Evolutionary conservation across 176 grass and related monocot species (phyloP).

Genomic region (Saccharum spontaneum): DNA sequence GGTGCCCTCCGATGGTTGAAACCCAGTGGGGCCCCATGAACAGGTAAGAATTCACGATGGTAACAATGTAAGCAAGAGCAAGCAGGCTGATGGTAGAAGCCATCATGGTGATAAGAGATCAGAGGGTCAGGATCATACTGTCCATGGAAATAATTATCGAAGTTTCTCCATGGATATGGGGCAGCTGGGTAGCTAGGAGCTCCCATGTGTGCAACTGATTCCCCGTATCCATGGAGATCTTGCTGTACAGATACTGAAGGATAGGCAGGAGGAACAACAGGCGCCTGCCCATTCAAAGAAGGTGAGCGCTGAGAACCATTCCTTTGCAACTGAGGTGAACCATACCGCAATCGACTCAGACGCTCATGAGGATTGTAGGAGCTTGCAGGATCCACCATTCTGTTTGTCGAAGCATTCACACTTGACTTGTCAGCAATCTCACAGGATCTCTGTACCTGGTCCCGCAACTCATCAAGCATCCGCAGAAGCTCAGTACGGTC

Average conservation of each 20-base stretch:
- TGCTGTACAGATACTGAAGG: slow-evolving; percentile 44
- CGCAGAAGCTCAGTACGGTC: slow-evolving; percentile 61
- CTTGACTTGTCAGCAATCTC: slow-evolving; percentile 66
- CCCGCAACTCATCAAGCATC: slow-evolving; percentile 88
- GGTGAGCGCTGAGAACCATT: slow-evolving; percentile 43
- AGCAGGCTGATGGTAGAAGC: slow-evolving; percentile 88
- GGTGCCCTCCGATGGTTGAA: slow-evolving; percentile 57
- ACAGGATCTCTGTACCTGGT: slow-evolving; percentile 76
- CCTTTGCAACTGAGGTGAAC: slow-evolving; percentile 54
- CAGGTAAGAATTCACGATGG: slow-evolving; percentile 58
- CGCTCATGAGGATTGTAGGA: slow-evolving; percentile 49
- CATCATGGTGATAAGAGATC: slow-evolving; percentile 87
- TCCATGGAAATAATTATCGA: slow-evolving; percentile 62
- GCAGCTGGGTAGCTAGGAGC: slow-evolving; percentile 60
- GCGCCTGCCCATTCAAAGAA: slow-evolving; percentile 45
- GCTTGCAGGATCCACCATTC: slow-evolving; percentile 22
- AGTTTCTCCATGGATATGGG: slow-evolving; percentile 53
- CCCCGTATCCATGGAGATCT: slow-evolving; percentile 44
- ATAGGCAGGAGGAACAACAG: slow-evolving; percentile 43
- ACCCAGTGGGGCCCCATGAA: slow-evolving; percentile 49
- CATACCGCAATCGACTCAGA: slow-evolving; percentile 49
- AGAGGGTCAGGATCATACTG: slow-evolving; percentile 74
- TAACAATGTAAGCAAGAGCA: slow-evolving; percentile 85
- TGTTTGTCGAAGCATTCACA: slow-evolving; percentile 15
- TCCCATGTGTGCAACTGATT: slow-evolving; percentile 43